phyloP scores from a whole-genome alignment of 2,329 filamentous ascomycete genomes.

The Aspergillus brasiliensis region DNA sequence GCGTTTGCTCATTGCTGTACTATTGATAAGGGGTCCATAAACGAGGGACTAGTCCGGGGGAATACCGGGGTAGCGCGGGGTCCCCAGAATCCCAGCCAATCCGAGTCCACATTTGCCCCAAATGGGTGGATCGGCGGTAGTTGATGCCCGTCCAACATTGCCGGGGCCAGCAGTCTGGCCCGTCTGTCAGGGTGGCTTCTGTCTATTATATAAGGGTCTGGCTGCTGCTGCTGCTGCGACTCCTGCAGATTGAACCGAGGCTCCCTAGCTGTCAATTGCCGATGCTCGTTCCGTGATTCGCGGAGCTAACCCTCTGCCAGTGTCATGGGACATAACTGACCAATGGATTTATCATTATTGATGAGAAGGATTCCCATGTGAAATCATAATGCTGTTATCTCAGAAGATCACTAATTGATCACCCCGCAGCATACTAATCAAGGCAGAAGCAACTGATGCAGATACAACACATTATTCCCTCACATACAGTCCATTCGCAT shows the following conservation, averaged over 20 bases:
- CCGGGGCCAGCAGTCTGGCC: background rate
- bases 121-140: slow-evolving; percentile 9
- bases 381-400: too few relatives aligned
- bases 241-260: background rate
- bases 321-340: background rate
- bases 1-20: too few relatives aligned
- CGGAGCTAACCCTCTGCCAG: background rate
- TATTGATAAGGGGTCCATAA: too few relatives aligned
- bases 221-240: background rate
- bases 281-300: background rate
- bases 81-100: background rate
- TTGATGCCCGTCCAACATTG: background rate
- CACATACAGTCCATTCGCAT: background rate
- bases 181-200: background rate
- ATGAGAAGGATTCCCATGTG: too few relatives aligned
- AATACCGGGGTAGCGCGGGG: background rate
- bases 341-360: background rate
- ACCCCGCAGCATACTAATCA: too few relatives aligned
- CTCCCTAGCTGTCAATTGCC: background rate
- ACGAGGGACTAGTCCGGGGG: background rate
- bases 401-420: too few relatives aligned
- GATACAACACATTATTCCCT: slow-evolving; percentile 15
- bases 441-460: slow-evolving; percentile 14
- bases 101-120: background rate
- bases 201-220: background rate